A percentile compares a stretch with the other conserved stretches of the same genome.
phyloP scores from a whole-genome alignment of 2,329 filamentous ascomycete genomes.

The Paracamarosporium sp. region DNA sequence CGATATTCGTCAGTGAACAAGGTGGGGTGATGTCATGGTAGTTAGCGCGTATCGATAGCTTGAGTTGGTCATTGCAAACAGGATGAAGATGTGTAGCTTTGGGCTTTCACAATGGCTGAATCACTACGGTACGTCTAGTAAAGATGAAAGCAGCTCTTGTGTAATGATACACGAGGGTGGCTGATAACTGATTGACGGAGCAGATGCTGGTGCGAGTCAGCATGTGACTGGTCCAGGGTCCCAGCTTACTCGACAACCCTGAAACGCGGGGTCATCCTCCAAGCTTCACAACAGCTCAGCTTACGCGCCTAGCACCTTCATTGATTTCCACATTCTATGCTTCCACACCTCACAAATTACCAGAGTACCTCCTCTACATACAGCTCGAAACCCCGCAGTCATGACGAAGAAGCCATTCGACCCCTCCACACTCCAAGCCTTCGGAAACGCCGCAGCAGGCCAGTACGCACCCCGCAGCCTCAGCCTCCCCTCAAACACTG shows the following conservation, averaged over 20 bases:
- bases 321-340: not conserved
- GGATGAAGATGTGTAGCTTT: not conserved
- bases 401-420: slow-evolving; percentile 60
- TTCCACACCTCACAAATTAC: not conserved
- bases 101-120: not conserved
- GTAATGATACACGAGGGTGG: too few species aligned
- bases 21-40: slow-evolving; percentile 15
- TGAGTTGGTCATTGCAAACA: too few species aligned
- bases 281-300: not conserved
- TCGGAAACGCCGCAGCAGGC: slow-evolving; percentile 79
- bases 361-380: not conserved
- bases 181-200: too few species aligned
- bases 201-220: not conserved
- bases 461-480: slow-evolving; percentile 67
- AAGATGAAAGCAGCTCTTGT: not conserved
- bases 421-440: slow-evolving; percentile 69
- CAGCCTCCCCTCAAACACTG: slow-evolving; percentile 14
- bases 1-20: not conserved
- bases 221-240: not conserved
- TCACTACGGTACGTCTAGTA: not conserved
- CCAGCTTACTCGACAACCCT: not conserved
- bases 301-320: not conserved
- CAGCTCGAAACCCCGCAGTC: slow-evolving; percentile 11
- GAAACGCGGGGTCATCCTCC: slow-evolving; percentile 4
- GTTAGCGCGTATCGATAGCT: slow-evolving; percentile 5